These are phyloP conservation scores for Fusarium ambrosium DNA, from an alignment of 2,329 filamentous ascomycete genomes.

Conservation along the genomic window DNA sequence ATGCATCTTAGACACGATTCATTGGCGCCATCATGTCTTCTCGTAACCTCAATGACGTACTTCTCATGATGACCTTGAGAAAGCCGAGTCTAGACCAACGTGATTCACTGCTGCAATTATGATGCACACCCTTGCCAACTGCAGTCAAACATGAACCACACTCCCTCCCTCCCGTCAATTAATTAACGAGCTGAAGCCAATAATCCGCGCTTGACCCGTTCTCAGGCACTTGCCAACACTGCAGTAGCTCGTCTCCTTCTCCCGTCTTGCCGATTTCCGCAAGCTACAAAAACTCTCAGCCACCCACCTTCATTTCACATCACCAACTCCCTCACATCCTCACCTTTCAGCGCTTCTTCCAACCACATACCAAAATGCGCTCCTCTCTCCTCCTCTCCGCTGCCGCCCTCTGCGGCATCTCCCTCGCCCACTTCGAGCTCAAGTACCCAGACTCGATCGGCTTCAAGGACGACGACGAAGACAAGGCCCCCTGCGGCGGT, in stretches of 20 bases:
- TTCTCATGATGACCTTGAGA: slow-evolving; percentile 25
- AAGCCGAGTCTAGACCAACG: background rate
- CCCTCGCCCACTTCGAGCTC: slow-evolving; percentile 68
- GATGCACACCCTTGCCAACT: background rate
- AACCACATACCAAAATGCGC: slow-evolving; percentile 50
- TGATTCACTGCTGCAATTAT: background rate
- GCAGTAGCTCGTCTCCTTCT: slow-evolving; percentile 17
- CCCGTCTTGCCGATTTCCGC: slow-evolving; percentile 29
- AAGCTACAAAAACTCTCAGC: slow-evolving; percentile 39
- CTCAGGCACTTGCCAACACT: slow-evolving; percentile 8
- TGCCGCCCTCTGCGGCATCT: slow-evolving; percentile 55
- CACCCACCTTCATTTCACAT: slow-evolving; percentile 4
- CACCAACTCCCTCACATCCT: background rate
- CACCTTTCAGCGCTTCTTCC: background rate
- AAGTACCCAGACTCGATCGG: slow-evolving; percentile 63
- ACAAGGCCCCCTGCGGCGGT: slow-evolving; percentile 67
- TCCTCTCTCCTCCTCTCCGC: slow-evolving; percentile 51
- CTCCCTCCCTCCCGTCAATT: background rate
- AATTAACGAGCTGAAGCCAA: background rate
- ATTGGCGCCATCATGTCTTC: slow-evolving; percentile 24
- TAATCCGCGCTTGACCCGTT: background rate
- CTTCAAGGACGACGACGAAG: slow-evolving; percentile 60
- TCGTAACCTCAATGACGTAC: slow-evolving; percentile 41
- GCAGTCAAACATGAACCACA: background rate
- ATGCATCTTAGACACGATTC: slow-evolving; percentile 1